Conservation (phyloP, 2,329 filamentous ascomycete genomes). For the Metarhizium rileyi region DNA sequence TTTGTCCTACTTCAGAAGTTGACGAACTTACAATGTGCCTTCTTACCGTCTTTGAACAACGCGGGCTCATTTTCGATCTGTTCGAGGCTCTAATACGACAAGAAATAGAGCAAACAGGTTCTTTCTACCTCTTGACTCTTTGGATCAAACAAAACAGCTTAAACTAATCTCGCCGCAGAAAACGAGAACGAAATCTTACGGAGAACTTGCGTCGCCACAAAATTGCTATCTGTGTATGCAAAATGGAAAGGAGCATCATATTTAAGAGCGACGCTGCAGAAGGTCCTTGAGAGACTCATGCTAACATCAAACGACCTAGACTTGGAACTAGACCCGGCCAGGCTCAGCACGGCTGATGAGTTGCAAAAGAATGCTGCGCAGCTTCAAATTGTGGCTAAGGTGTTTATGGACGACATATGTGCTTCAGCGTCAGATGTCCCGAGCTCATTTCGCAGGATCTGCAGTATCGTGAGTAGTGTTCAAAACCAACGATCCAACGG, state of each 20-base stretch:
- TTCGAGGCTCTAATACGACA: conserved; percentile 59
- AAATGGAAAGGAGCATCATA: conserved; percentile 62
- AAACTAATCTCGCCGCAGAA: conserved; percentile 29
- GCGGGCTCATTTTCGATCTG: conserved; percentile 52
- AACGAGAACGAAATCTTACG: conserved; percentile 59
- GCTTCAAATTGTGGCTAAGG: conserved; percentile 56
- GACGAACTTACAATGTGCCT: conserved; percentile 60
- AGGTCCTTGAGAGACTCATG: conserved; percentile 57
- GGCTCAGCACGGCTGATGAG: conserved; percentile 50
- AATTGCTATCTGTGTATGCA: conserved; percentile 61
- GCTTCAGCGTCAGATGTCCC: conserved; percentile 53
- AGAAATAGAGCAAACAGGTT: conserved; percentile 57
- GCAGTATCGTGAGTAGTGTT: conserved; percentile 45
- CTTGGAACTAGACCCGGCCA: conserved; percentile 56
- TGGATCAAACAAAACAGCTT: not conserved
- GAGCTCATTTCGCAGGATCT: conserved; percentile 55
- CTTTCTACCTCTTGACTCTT: not conserved
- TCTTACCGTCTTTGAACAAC: conserved; percentile 59
- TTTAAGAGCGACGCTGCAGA: conserved; percentile 53
- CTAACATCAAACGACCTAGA: conserved; percentile 57
- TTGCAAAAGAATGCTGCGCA: conserved; percentile 57
- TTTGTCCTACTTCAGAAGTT: conserved; percentile 58
- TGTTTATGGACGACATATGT: conserved; percentile 63
- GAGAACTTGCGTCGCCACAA: conserved; percentile 62
- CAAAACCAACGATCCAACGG: not conserved